Evolutionary conservation across 129 eudicot species (phyloP).

Genomic region (Artemisia tridentata): DNA sequence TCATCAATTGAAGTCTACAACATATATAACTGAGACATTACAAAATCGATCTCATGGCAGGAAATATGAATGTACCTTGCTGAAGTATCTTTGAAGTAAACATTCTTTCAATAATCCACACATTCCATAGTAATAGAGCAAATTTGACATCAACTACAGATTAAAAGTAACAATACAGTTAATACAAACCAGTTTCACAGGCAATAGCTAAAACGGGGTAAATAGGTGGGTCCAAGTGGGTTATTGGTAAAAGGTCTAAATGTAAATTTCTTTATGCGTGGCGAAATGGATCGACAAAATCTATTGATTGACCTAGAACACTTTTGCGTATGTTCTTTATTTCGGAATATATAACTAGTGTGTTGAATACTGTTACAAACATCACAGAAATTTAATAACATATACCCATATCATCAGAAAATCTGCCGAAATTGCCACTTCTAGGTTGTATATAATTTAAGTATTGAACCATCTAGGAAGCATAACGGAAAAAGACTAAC

Average conservation of each 20-base stretch:
- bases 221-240: no score
- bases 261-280: no score
- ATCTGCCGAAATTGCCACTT: neutral
- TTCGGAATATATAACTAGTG: no score
- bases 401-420: neutral
- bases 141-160: conserved; percentile 80
- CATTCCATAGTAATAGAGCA: conserved; percentile 88
- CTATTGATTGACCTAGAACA: no score
- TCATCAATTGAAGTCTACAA: conserved; percentile 13
- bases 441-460: neutral
- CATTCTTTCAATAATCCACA: conserved; percentile 80
- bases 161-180: neutral
- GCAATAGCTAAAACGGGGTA: no score
- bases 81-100: conserved; percentile 81
- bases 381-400: no score
- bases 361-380: no score
- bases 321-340: no score
- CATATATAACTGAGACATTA: no score
- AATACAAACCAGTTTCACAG: neutral
- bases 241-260: no score
- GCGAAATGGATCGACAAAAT: no score
- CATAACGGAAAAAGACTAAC: conserved; percentile 31
- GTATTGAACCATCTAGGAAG: neutral
- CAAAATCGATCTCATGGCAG: neutral
- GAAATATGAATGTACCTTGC: conserved; percentile 60